A percentile compares a stretch with the other conserved stretches of the same genome.
phyloP scores from a whole-genome alignment of 345 rosid genomes.

The Euphorbia peplus region DNA sequence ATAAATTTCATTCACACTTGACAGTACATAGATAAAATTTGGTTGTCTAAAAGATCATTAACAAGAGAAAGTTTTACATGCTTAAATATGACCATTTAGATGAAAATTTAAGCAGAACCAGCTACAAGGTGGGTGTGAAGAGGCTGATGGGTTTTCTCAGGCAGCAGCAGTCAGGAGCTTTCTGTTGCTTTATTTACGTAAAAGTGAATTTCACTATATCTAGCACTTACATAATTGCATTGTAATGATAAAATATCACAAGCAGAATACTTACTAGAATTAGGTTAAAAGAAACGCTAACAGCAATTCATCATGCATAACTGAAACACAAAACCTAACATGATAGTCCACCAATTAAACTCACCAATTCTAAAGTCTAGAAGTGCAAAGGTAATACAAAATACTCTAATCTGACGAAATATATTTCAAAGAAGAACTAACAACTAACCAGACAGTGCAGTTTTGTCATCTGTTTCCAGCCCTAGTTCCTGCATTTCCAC shows the following conservation, averaged over 20 bases:
- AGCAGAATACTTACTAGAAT: background rate
- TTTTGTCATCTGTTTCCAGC: slow-evolving; percentile 96
- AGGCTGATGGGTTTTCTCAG: background rate
- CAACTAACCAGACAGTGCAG: slow-evolving; percentile 92
- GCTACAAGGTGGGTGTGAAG: background rate
- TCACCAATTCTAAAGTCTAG: background rate
- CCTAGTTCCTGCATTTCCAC: slow-evolving; percentile 78
- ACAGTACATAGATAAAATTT: background rate
- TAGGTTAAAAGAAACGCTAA: background rate
- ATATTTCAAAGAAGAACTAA: slow-evolving; percentile 34
- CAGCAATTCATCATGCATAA: background rate
- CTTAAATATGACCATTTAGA: no score
- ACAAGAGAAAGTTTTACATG: background rate
- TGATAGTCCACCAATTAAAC: background rate
- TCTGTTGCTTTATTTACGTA: background rate
- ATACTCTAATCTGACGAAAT: slow-evolving; percentile 9
- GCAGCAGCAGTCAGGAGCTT: background rate
- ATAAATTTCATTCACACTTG: background rate
- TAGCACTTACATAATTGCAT: background rate
- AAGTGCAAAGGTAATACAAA: background rate
- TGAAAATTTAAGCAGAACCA: no score
- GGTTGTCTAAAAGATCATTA: background rate
- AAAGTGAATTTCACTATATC: background rate
- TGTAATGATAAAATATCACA: background rate
- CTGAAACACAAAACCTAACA: background rate